Percentiles rank a stretch among this genome's conserved stretches.
phyloP scores from a whole-genome alignment of 2,329 filamentous ascomycete species.

The Paraconiothyrium brasiliense region DNA sequence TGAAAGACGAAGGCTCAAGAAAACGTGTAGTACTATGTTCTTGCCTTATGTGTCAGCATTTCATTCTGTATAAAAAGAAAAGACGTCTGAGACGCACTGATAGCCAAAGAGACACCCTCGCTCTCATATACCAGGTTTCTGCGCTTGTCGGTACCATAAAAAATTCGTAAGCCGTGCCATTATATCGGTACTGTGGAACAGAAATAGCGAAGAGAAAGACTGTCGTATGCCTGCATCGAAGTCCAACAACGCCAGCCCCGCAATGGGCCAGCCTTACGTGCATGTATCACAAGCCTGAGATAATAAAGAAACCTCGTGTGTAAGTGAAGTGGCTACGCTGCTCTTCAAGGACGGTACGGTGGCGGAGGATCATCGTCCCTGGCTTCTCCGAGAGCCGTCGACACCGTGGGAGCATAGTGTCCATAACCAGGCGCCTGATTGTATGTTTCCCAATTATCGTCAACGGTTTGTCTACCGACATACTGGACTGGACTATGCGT shows the following conservation, averaged over 20 bases:
- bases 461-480: slow-evolving; percentile 28
- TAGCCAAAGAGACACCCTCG: not conserved
- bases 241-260: not conserved
- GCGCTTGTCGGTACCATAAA: not conserved
- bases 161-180: slow-evolving; percentile 10
- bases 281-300: not conserved
- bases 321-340: not conserved
- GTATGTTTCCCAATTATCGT: slow-evolving; percentile 44
- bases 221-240: slow-evolving; percentile 24
- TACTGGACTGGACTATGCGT: slow-evolving; percentile 20
- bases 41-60: not conserved
- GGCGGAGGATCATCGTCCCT: slow-evolving; percentile 33
- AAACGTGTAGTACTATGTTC: not conserved
- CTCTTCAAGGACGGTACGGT: slow-evolving; percentile 29
- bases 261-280: not conserved
- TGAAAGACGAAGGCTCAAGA: not conserved
- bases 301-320: not conserved
- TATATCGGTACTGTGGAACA: slow-evolving; percentile 10
- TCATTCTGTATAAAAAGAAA: not conserved
- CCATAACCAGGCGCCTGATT: slow-evolving; percentile 7
- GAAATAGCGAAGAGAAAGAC: slow-evolving; percentile 11
- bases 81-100: not conserved
- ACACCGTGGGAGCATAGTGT: slow-evolving; percentile 18
- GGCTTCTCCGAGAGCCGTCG: slow-evolving; percentile 24
- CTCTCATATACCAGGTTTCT: slow-evolving; percentile 4